Percentiles rank a stretch among this genome's conserved stretches.
phyloP scores from a whole-genome alignment of 2,329 filamentous ascomycete genomes.

The Pseudocercospora musae region DNA sequence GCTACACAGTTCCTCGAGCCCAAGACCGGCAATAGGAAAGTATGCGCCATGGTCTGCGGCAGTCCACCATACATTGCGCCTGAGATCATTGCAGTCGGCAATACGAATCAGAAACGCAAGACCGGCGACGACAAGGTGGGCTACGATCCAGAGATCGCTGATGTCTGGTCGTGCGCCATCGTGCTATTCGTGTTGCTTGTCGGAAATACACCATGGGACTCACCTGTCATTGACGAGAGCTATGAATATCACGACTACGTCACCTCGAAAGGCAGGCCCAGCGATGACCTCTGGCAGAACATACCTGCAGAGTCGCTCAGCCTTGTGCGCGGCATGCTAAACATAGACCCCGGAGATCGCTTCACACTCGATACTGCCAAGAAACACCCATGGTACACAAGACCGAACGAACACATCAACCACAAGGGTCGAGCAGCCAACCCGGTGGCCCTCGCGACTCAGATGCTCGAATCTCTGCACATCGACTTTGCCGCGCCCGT shows the following conservation, averaged over 20 bases:
- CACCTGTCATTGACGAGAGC: conserved; percentile 71
- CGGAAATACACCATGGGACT: conserved; percentile 97
- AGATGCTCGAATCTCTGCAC: conserved; percentile 86
- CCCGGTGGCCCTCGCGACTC: conserved; percentile 80
- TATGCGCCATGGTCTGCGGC: conserved; percentile 85
- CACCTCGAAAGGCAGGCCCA: conserved; percentile 68
- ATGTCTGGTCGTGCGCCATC: conserved; percentile 97
- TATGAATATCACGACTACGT: conserved; percentile 91
- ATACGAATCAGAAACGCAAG: conserved; percentile 45
- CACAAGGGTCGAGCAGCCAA: conserved; percentile 72
- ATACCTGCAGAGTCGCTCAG: conserved; percentile 73
- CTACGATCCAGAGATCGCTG: conserved; percentile 75
- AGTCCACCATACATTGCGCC: conserved; percentile 97
- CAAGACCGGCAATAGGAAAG: conserved; percentile 71
- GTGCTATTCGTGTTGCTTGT: conserved; percentile 95
- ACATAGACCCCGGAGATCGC: conserved; percentile 67
- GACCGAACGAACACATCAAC: conserved; percentile 72
- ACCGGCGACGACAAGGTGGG: conserved; percentile 51
- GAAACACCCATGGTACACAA: conserved; percentile 91
- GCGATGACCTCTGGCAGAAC: conserved; percentile 81
- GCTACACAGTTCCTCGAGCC: conserved; percentile 84
- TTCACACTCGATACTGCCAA: conserved; percentile 86
- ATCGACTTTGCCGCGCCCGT: conserved; percentile 79
- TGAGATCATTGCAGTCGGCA: conserved; percentile 65
- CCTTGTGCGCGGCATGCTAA: conserved; percentile 89